Base-by-base conservation (phyloP, 176 grass and related monocot genomes). In the Tillandsia fasciculata region DNA sequence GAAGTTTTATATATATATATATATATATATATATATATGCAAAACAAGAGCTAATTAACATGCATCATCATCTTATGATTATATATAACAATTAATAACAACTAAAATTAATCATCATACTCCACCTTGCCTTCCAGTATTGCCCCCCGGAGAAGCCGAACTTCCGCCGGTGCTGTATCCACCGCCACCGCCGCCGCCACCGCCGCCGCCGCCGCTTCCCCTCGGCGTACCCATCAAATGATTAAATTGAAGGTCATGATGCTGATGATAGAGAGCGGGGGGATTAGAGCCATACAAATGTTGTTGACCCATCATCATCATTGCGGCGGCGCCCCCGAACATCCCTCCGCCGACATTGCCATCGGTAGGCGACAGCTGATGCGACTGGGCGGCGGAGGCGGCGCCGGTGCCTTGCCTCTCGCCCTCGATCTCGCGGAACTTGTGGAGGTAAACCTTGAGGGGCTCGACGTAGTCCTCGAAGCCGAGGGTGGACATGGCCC, bases 401-500 rank as follows among this genome's bases (percentile, higher is more conserved):
- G 77, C 63, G n/a, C n/a, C n/a, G 11, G 81, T 23, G 53, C 69
- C 79, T 52, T 76, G 77, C 52, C 68, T 74, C 74, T 97, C 93
- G 53, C 93, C 93, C 74, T 97, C 93, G 73, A 90, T 82, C 83
- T 97, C 89, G 50, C 89, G 89, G 71, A 90, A 97, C 78, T 90
- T 92, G 64, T 90, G 89, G 70, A 97, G 93, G 81, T 97, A 97
- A 80, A 85, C 75, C 74, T 90, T 97, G 65, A 97, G 86, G 22
- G 94, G 89, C 2, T 92, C 89, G 76, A 97, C 86, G 77, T 97
- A 97, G 53, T 97, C 89, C 69, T 97, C 89, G 82, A 92, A 97
- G 10, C 94, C 94, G 49, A 97, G 86, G 42, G 89, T 97, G 57
- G 94, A 81, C 94, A 97, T 92, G 70, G 89, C 94, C 94, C 94